Conservation (phyloP, 1,284 basidiomycete genomes). For the Ceratobasidium sp. region DNA sequence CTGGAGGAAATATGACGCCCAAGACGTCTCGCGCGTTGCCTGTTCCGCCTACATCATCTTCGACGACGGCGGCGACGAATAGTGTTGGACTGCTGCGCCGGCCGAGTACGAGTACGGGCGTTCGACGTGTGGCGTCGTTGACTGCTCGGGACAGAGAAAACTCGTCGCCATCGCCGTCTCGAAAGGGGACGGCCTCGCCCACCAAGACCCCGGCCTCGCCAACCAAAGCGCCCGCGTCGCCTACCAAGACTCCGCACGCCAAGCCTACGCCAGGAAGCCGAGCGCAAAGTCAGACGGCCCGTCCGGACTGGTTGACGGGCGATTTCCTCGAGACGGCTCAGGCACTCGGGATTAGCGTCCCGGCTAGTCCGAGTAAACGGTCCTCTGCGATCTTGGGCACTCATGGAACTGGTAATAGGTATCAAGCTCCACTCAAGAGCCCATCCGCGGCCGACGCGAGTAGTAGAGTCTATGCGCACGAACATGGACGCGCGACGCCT, state of each 20-base stretch:
- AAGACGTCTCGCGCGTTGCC: constrained; percentile 17
- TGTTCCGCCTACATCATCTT: constrained; percentile 15
- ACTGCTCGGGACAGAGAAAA: background rate
- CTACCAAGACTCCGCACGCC: constrained; percentile 24
- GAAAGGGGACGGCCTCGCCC: constrained; percentile 7
- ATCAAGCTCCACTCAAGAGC: constrained; percentile 41
- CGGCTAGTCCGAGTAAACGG: constrained; percentile 34
- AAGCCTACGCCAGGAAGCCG: background rate
- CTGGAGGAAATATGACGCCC: background rate
- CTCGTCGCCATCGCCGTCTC: background rate
- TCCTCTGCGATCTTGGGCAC: constrained; percentile 29
- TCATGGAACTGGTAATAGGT: constrained; percentile 7
- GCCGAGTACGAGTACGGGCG: constrained; percentile 37
- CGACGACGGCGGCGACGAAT: background rate
- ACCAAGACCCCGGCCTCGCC: constrained; percentile 29
- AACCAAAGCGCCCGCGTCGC: constrained; percentile 8
- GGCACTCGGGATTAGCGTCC: constrained; percentile 42
- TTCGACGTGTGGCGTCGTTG: constrained; percentile 16
- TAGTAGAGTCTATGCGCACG: constrained; percentile 10
- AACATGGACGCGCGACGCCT: constrained; percentile 24
- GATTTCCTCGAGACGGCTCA: constrained; percentile 40
- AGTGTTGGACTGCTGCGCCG: background rate
- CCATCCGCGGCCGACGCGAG: constrained; percentile 13
- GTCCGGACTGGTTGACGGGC: constrained; percentile 39
- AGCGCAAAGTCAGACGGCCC: constrained; percentile 37